Evolutionary conservation across 371 early-diverging fungal genomes (phyloP), one percentile per base, ranked within the genome.

Genomic region (Lichtheimia ornata): DNA sequence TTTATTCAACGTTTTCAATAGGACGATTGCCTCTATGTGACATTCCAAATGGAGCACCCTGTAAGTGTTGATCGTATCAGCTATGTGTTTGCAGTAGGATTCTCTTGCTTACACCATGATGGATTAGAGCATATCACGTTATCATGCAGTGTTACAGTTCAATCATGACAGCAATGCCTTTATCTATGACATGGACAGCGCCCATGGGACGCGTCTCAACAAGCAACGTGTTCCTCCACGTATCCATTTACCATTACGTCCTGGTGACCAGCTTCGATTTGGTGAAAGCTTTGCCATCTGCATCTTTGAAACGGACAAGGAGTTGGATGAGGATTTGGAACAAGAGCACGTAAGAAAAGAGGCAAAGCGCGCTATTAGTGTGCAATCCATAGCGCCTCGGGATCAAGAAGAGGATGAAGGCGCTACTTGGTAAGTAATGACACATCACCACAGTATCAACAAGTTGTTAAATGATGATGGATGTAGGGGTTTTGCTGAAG

Each of bases 191-290:
- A 72, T 94, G 56, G 85, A 83, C 17, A 91, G 91, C 65, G 85
- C 88, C 7, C 93, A 96, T 61, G 92, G 93, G 0, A 92, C 95
- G 0, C 83, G 69, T 58, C 59, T 94, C 30, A 96, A 96, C 76
- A 93, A 92, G 62, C 64, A 64, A 14, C 68, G 62, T 4, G 69
- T 92, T 12, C 76, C 75, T 1, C 67, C 84, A 15, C 72, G 80
- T 6, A 72, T 67, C 15, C 84, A 89, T 63, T 65, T 73, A 5
- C 59, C 62, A 6, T 67, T 94, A 17, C 71, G 77, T 14, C 80
- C 84, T 12, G 94, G 94, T 0, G 94, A 92, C 74, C 89, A 91
- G 53, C 67, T 95, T 14, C 72, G 85, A 35, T 95, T 95, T 77
- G 96, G 96, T 4, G 88, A 87, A 66, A 92, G 92, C 69, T n/a